A percentile compares a stretch with the other conserved stretches of the same genome.
Evolutionary conservation across 1,139 yeast genomes (phyloP).

Genomic region (Candida pseudocylindracea): DNA sequence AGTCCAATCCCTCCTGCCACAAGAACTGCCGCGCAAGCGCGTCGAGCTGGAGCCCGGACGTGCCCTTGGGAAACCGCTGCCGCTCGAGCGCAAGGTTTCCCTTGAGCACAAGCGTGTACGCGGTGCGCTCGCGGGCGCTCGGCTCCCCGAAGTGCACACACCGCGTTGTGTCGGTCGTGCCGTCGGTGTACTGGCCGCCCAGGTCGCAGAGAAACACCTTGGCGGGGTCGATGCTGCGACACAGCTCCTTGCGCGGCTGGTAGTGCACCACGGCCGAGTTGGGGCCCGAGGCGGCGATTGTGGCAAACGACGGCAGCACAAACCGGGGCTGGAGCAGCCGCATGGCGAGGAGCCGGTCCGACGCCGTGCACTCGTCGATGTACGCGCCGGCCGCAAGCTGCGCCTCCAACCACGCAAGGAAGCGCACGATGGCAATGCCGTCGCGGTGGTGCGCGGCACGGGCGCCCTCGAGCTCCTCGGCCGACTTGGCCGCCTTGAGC

Average conservation of each 20-base stretch:
- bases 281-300: constrained; percentile 83
- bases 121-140: constrained; percentile 36
- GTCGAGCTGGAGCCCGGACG: constrained; percentile 70
- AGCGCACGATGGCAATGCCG: constrained; percentile 61
- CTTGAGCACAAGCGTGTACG: constrained; percentile 78
- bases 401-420: constrained; percentile 73
- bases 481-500: constrained; percentile 62
- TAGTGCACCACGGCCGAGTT: constrained; percentile 92
- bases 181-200: constrained; percentile 86
- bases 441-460: constrained; percentile 65
- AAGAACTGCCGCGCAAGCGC: constrained; percentile 73
- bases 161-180: constrained; percentile 93
- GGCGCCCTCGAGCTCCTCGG: constrained; percentile 55
- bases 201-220: constrained; percentile 77
- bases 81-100: constrained; percentile 72
- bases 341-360: constrained; percentile 40
- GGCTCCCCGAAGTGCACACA: constrained; percentile 71
- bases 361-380: constrained; percentile 66
- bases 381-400: constrained; percentile 28
- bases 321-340: constrained; percentile 41
- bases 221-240: constrained; percentile 48
- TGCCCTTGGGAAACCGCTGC: constrained; percentile 67
- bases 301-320: constrained; percentile 72
- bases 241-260: constrained; percentile 37
- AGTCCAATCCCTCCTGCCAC: constrained; percentile 78